These are phyloP conservation scores for Populus hybrid DNA, from an alignment of 441 rosid species.

Conservation along the genomic window DNA sequence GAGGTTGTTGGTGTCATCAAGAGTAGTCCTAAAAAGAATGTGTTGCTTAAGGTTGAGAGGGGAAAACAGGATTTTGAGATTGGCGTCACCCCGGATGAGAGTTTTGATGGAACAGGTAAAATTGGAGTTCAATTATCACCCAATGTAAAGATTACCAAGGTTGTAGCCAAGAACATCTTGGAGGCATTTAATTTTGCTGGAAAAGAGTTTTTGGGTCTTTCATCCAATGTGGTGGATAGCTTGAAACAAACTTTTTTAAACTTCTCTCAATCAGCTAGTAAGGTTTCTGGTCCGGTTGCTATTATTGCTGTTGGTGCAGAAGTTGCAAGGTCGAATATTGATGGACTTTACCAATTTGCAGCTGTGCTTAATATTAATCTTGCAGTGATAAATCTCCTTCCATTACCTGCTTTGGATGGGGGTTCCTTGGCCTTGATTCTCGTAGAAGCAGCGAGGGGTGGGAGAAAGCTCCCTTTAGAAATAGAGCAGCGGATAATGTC, in stretches of 20 bases:
- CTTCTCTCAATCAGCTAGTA: slow-evolving; percentile 88
- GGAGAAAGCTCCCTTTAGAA: slow-evolving; percentile 84
- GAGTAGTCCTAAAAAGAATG: slow-evolving; percentile 55
- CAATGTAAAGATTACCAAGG: slow-evolving; percentile 61
- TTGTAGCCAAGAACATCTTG: slow-evolving; percentile 45
- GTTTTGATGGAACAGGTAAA: slow-evolving; percentile 74
- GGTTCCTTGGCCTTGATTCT: slow-evolving; percentile 83
- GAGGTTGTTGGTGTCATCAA: slow-evolving; percentile 68
- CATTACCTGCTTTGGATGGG: slow-evolving; percentile 94
- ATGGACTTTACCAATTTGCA: slow-evolving; percentile 91
- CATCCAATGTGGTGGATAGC: slow-evolving; percentile 73
- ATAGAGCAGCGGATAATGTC: slow-evolving; percentile 89
- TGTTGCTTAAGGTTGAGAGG: slow-evolving; percentile 60
- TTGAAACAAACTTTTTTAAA: slow-evolving; percentile 78
- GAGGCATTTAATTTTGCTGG: slow-evolving; percentile 66
- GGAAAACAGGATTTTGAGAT: slow-evolving; percentile 51
- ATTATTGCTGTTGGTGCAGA: slow-evolving; percentile 97
- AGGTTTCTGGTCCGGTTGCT: slow-evolving; percentile 92
- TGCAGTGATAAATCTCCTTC: slow-evolving; percentile 88
- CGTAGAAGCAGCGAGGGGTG: slow-evolving; percentile 81
- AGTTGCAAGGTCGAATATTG: slow-evolving; percentile 87
- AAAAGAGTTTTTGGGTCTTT: slow-evolving; percentile 68
- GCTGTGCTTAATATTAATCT: slow-evolving; percentile 86
- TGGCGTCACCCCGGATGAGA: slow-evolving; percentile 73
- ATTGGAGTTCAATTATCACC: slow-evolving; percentile 90